Evolutionary conservation across 441 rosid genomes (phyloP), one percentile per base, ranked within the genome.

Genomic region (Euphorbia celastroides): DNA sequence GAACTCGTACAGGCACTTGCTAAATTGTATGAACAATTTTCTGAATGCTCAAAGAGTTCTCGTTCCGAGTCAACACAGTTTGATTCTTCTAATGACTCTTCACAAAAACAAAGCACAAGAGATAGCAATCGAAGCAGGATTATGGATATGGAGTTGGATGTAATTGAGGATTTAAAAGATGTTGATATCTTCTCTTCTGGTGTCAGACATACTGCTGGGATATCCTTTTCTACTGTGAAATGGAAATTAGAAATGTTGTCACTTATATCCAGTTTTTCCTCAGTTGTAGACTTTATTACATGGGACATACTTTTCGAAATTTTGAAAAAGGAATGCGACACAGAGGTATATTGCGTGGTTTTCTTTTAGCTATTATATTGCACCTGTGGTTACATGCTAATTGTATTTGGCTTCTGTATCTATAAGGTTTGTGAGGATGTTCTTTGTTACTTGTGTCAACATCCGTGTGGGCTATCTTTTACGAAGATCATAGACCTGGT

Each of bases 241-340:
- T 90, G 98, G 97, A 94, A 92, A 88, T 63, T 87, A 87, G 88
- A 86, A 58, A 86, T 94, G 88, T 65, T 92, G 57, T 80, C 92
- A 59, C 83, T 92, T 22, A 83, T 92, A 68, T 87, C 97, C 74
- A 75, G 81, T 75, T 88, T 89, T 79, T 83, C 81, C 81, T 73
- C 84, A 1, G 84, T 86, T 51, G 77, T 78, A 66, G 87, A 72
- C 67, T 69, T 32, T 74, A 62, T 75, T 62, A 78, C 96, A 3
- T 92, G 97, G 98, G 91, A 92, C 77, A 70, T 83, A 68, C 81
- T 92, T 26, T 87, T 75, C 71, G 87, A 82, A 42, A 74, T 92
- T 56, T 66, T 85, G 81, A 82, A 70, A 63, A 86, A 82, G 69
- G 99, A 94, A 78, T 57, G 72, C 67, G 91, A 90, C 60, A 74